Evolutionary conservation across 2,329 filamentous ascomycete species (phyloP).

Genomic region (Aureobasidium sp.): DNA sequence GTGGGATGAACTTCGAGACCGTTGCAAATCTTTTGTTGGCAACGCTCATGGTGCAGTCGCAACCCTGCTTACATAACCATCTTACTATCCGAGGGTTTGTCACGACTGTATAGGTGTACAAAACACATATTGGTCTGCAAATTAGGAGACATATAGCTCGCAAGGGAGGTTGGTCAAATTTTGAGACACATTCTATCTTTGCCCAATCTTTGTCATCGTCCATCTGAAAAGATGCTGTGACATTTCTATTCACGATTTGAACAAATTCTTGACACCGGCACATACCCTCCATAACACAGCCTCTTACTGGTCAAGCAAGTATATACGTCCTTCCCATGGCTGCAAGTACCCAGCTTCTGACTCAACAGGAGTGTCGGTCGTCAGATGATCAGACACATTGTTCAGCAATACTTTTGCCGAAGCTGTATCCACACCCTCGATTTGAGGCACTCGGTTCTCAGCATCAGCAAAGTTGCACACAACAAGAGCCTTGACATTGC

Average conservation of each 20-base stretch:
- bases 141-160: too few species aligned
- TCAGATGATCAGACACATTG: neutral
- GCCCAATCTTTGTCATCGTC: too few species aligned
- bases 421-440: neutral
- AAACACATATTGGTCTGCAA: too few species aligned
- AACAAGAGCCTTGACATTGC: neutral
- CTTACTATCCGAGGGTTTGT: too few species aligned
- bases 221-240: too few species aligned
- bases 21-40: neutral
- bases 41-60: neutral
- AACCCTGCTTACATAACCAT: neutral
- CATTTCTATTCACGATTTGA: too few species aligned
- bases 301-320: neutral
- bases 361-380: neutral
- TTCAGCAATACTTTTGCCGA: neutral
- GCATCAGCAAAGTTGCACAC: slow-evolving; percentile 7
- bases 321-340: neutral
- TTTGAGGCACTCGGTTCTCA: neutral
- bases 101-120: too few species aligned
- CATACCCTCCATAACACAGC: too few species aligned
- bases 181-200: too few species aligned
- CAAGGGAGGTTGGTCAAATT: too few species aligned
- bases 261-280: too few species aligned
- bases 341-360: neutral
- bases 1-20: neutral